A percentile compares a stretch with the other conserved stretches of the same genome.
These are phyloP conservation scores for Paxillus ammoniavirescens DNA, from an alignment of 768 basidiomycete genomes.

Conservation along the genomic window DNA sequence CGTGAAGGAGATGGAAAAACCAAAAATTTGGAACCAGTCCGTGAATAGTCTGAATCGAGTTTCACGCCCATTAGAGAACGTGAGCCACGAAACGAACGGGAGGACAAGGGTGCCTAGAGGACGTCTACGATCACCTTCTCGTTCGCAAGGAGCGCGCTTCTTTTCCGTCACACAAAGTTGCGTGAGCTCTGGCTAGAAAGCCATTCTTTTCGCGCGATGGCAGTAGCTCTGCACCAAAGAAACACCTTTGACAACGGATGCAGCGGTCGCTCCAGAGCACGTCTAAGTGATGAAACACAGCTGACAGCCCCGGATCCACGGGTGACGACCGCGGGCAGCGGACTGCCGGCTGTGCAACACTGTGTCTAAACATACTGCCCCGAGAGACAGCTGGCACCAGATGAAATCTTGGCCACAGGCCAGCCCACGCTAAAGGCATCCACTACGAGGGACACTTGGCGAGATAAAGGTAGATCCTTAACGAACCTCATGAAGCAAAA, in stretches of 20 bases:
- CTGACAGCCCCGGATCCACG: neutral
- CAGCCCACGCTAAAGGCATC: conserved; percentile 14
- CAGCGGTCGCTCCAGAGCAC: neutral
- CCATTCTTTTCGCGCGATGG: neutral
- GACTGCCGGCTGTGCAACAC: neutral
- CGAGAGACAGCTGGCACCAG: neutral
- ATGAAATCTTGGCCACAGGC: neutral
- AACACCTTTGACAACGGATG: neutral
- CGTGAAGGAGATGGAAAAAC: too few relatives aligned
- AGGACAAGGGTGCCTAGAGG: conserved; percentile 12
- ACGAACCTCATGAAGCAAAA: neutral
- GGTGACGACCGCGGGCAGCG: neutral
- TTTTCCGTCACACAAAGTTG: neutral
- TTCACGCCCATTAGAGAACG: too few relatives aligned
- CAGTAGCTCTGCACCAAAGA: neutral
- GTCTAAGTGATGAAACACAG: neutral
- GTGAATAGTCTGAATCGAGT: too few relatives aligned
- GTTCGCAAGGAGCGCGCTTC: too few relatives aligned
- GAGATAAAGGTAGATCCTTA: conserved; percentile 7
- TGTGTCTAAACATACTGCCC: neutral
- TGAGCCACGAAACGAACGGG: too few relatives aligned
- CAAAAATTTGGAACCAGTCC: too few relatives aligned
- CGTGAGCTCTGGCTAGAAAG: neutral
- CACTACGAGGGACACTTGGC: conserved; percentile 11
- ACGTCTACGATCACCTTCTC: conserved; percentile 8